Evolutionary conservation across 371 early-diverging fungal species (phyloP).

Genomic region (Actinomucor elegans): DNA sequence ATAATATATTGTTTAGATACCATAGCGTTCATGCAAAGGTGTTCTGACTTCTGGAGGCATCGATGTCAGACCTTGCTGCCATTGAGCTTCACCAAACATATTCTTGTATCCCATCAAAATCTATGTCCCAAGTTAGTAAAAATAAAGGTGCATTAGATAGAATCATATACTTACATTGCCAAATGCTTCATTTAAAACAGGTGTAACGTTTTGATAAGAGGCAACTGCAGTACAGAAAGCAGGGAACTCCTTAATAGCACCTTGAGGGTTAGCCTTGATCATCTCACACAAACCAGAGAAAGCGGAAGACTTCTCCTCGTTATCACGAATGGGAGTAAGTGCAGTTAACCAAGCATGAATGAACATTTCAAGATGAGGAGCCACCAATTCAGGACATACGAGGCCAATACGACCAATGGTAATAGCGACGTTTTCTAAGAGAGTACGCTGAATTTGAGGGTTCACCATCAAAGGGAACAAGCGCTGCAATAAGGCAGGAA

Average conservation of each 20-base stretch:
- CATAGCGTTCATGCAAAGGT: constrained; percentile 62
- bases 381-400: constrained; percentile 78
- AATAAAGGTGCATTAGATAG: neutral
- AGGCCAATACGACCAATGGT: constrained; percentile 91
- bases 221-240: constrained; percentile 75
- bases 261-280: constrained; percentile 86
- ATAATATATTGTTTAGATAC: constrained; percentile 60
- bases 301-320: constrained; percentile 92
- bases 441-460: constrained; percentile 63
- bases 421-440: constrained; percentile 93
- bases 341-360: constrained; percentile 74
- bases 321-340: constrained; percentile 76
- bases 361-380: constrained; percentile 76
- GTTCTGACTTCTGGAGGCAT: constrained; percentile 60
- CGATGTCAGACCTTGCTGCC: constrained; percentile 62
- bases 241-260: constrained; percentile 67
- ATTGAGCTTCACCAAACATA: constrained; percentile 65
- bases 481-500: constrained; percentile 75
- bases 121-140: constrained; percentile 18
- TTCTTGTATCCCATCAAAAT: constrained; percentile 72
- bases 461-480: constrained; percentile 78
- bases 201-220: constrained; percentile 63
- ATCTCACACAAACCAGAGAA: constrained; percentile 90
- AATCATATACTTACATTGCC: constrained; percentile 55
- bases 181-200: constrained; percentile 65